Base-by-base conservation (phyloP, 1,284 basidiomycete genomes). In the Somion occarium region DNA sequence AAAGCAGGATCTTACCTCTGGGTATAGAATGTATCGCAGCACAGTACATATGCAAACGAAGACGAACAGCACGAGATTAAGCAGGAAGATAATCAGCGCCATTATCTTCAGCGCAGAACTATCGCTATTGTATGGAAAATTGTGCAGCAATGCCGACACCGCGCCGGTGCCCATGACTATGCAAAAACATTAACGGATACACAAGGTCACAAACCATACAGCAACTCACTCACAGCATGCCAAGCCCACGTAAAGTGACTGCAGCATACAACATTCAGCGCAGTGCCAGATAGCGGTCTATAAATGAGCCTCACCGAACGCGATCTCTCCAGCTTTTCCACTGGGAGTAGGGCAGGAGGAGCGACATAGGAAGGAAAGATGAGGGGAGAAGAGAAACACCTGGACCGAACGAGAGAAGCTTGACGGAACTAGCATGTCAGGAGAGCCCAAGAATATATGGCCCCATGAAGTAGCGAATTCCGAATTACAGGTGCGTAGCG, bases 11-110 rank as follows among this genome's bases (percentile, higher is more conserved):
- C 60, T n/a, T 49, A 68, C 55, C n/a, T 73, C 69, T 0, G 79
- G 79, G 63, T 72, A 85, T 48, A 75, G 56, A 2, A 64, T 55
- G 59, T 82, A 83, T 38, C 82, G 72, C 23, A 70, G 65, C 2
- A 69, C 53, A 5, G 73, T 75, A 23, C 70, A 67, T 5, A 54
- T 53, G 22, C 67, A 62, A 27, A 85, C 75, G 19, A 76, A 57
- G n/a, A 72, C 48, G 58, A 85, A 85, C 2, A 83, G 55, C 3
- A 73, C 50, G 7, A 82, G 61, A 56, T 83, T 82, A 30, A 84
- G 61, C 27, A 74, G 69, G 61, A 84, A 80, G 48, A 82, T 56
- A 46, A 74, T 64, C 24, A 72, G 59, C 0, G 70, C 66, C 39
- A 71, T 63, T 5, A 66, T 54, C 49, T 66, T 65, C 49, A 72